These are phyloP conservation scores for Biscogniauxia mediterranea DNA, from an alignment of 2,329 filamentous ascomycete species.

Conservation along the genomic window DNA sequence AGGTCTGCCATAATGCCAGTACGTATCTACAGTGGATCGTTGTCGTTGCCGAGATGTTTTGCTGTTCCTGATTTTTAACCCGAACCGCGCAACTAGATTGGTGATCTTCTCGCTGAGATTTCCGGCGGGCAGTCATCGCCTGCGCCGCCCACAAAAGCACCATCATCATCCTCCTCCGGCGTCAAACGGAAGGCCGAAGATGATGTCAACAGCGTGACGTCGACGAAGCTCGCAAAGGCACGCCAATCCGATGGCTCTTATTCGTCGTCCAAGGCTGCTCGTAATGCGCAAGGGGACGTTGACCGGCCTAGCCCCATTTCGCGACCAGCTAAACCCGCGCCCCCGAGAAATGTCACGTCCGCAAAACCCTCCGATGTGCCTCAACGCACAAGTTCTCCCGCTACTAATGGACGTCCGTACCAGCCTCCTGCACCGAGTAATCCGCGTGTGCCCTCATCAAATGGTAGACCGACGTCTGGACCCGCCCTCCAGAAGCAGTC, in stretches of 20 bases:
- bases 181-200: constrained; percentile 59
- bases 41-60: constrained; percentile 1
- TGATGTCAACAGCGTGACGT: constrained; percentile 34
- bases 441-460: constrained; percentile 20
- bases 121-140: constrained; percentile 50
- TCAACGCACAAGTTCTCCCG: constrained; percentile 25
- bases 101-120: constrained; percentile 61
- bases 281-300: constrained; percentile 24
- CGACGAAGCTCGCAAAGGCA: constrained; percentile 28
- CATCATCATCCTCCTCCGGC: constrained; percentile 31
- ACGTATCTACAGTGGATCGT: constrained; percentile 19
- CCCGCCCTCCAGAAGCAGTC: constrained; percentile 18
- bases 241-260: constrained; percentile 29
- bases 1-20: constrained; percentile 37
- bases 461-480: constrained; percentile 18
- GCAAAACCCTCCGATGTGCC: constrained; percentile 29
- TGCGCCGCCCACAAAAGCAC: constrained; percentile 28
- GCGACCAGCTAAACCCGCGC: constrained; percentile 23
- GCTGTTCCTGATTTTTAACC: constrained; percentile 16
- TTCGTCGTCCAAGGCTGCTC: constrained; percentile 27
- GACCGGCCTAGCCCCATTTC: constrained; percentile 24
- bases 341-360: constrained; percentile 20
- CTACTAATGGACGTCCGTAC: constrained; percentile 27
- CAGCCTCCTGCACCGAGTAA: constrained; percentile 22
- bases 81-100: constrained; percentile 40